Base-by-base conservation (phyloP, 352 stramenopile genomes). In the Phytophthora tentaculata region DNA sequence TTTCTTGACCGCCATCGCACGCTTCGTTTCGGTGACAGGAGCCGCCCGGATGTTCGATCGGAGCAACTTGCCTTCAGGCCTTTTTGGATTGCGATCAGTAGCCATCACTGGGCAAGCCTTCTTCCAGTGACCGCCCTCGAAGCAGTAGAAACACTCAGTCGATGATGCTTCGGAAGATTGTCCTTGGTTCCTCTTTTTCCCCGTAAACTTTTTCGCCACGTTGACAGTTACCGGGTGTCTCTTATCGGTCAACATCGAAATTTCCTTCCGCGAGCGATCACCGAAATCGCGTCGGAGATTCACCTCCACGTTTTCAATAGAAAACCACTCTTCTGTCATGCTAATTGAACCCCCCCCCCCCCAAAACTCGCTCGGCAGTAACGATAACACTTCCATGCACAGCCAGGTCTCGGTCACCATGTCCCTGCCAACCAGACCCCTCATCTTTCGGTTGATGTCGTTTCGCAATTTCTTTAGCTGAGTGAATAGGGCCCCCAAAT, bases 291-390 rank as follows among this genome's bases (percentile, higher is more conserved):
- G 50, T 0, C 48, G 23, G 2, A 66, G 48, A 5, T 16, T 54
- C 17, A 44, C 19, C 19, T 71, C 39, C 13, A 49, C 26, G 7
- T 56, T 66, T 28, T 66, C 39, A 2, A 66, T 22, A 22, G 23
- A 61, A 9, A 71, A 61, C 26, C 13, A 22, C 39, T 45, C 39
- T 19, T 45, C 39, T 0, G 54, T 55, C 47, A 70, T 56, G 8
- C 16, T 56, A 20, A 66, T 52, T 1, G 47, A 56, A 7, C 22
- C 41, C 16, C 26, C n/a, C n/a, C n/a, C n/a, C n/a, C n/a, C 64
- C 64, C 43, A 72, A 16, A 68, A 61, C 39, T 64, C 32, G n/a
- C 52, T 63, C 9, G 58, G 64, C 14, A 72, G 51, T 16, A 19
- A 8, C 13, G 32, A 17, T 9, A 59, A 35, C 29, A 64, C 58